Evolutionary conservation across 306 rosid species (phyloP).

Genomic region (Prunus kanzakura): DNA sequence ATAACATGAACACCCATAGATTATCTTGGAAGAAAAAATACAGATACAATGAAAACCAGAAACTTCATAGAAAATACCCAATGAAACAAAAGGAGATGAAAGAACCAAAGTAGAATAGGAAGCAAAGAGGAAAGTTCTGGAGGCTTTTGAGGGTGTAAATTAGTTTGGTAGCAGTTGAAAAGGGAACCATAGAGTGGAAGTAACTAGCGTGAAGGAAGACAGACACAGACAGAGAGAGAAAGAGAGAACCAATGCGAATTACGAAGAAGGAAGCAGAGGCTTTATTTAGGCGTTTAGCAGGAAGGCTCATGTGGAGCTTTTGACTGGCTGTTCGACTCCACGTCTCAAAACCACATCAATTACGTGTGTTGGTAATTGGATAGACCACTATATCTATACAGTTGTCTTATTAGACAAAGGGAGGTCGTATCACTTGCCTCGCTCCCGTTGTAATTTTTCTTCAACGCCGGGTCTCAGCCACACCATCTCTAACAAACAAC

Average conservation of each 20-base stretch:
- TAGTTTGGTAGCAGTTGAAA: neutral
- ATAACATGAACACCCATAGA: neutral
- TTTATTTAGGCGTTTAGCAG: neutral
- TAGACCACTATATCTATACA: no score
- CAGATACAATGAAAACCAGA: neutral
- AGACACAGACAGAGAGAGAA: neutral
- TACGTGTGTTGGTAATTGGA: neutral
- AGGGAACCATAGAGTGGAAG: constrained; percentile 19
- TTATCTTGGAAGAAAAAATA: neutral
- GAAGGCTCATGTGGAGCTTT: neutral
- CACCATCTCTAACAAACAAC: no score
- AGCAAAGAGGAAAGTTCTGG: neutral
- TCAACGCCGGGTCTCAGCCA: no score
- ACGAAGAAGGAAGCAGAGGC: neutral
- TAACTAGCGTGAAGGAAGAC: constrained; percentile 14
- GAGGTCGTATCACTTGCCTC: no score
- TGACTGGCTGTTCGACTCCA: neutral
- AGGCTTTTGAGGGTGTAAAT: neutral
- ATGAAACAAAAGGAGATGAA: neutral
- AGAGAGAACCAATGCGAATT: neutral
- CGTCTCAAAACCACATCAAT: neutral
- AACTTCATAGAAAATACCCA: neutral
- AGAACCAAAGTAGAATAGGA: neutral
- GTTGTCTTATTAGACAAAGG: no score
- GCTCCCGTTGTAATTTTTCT: no score